Conservation (phyloP, 169 alveolate species). For the Plasmodium vivax region DNA sequence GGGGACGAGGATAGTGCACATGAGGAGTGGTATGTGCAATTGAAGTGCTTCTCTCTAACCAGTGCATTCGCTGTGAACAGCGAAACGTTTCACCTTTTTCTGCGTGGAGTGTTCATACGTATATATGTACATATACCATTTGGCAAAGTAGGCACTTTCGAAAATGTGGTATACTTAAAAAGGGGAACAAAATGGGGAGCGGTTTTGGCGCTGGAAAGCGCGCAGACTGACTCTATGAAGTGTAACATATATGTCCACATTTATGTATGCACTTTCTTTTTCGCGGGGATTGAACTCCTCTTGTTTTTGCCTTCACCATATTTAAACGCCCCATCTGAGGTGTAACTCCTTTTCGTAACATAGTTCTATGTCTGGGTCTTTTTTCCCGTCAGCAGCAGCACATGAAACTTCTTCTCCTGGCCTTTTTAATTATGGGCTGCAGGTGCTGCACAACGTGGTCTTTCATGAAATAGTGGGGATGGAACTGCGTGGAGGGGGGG, state of each 20-base stretch:
- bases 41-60: neutral
- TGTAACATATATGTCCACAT: neutral
- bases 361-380: neutral
- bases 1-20: neutral
- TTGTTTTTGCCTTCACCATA: constrained; percentile 1
- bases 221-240: neutral
- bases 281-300: neutral
- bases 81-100: neutral
- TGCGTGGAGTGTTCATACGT: neutral
- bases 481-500: constrained; percentile 23
- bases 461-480: constrained; percentile 39
- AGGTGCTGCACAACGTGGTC: constrained; percentile 37
- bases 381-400: constrained; percentile 28
- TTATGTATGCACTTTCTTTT: neutral
- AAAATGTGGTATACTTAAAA: neutral
- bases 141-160: neutral
- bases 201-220: neutral
- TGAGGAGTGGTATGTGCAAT: neutral
- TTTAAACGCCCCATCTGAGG: neutral
- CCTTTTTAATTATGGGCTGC: constrained; percentile 64
- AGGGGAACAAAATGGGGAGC: neutral
- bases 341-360: neutral
- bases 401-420: constrained; percentile 9
- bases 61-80: neutral
- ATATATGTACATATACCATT: neutral